These are phyloP conservation scores for Blastocystis sp. DNA, from an alignment of 352 stramenopile genomes.

Conservation along the genomic window DNA sequence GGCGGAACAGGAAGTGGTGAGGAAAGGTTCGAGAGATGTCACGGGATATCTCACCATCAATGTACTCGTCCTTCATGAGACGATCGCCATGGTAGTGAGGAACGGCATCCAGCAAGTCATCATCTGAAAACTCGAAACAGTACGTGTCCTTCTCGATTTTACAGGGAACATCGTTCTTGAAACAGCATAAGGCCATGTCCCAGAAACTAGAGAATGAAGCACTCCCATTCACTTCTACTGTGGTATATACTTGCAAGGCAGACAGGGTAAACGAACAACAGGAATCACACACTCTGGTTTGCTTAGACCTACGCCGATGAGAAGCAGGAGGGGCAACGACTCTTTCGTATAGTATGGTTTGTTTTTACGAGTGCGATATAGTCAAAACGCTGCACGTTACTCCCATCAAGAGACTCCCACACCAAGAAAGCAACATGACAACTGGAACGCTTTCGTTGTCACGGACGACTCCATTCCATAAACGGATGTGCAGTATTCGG, in stretches of 20 bases:
- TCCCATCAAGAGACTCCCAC: background rate
- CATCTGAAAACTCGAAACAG: slow-evolving; percentile 55
- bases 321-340: background rate
- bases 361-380: slow-evolving; percentile 11
- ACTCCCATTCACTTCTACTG: background rate
- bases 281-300: slow-evolving; percentile 30
- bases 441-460: background rate
- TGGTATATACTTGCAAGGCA: slow-evolving; percentile 23
- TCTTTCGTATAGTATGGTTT: background rate
- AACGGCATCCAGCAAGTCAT: slow-evolving; percentile 34
- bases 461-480: background rate
- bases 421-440: slow-evolving; percentile 48
- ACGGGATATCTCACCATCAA: slow-evolving; percentile 63
- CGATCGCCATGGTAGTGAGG: slow-evolving; percentile 51
- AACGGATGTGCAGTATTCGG: background rate
- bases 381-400: slow-evolving; percentile 55
- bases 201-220: slow-evolving; percentile 57
- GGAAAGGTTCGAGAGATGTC: slow-evolving; percentile 67
- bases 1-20: slow-evolving; percentile 64
- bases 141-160: slow-evolving; percentile 34
- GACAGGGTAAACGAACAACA: slow-evolving; percentile 4
- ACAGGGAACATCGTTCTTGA: slow-evolving; percentile 8
- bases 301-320: slow-evolving; percentile 23
- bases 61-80: slow-evolving; percentile 71
- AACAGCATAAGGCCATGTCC: slow-evolving; percentile 24